A percentile compares a stretch with the other conserved stretches of the same genome.
Conservation (phyloP, 1,139 yeast species). For the Saccharomyces hybrid region DNA sequence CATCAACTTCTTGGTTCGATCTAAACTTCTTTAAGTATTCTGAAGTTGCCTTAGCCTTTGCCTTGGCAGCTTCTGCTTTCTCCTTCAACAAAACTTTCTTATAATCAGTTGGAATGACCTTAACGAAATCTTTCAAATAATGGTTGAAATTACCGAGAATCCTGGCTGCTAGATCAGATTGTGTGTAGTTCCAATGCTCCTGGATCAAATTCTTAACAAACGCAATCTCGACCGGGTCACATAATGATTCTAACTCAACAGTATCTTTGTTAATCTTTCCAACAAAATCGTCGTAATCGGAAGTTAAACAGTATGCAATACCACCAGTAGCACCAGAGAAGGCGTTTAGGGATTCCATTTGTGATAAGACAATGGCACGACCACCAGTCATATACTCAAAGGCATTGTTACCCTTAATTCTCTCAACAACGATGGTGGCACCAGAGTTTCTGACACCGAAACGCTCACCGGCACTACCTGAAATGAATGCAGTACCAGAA, state of each 20-base stretch:
- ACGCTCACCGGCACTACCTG: slow-evolving; percentile 98
- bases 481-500: slow-evolving; percentile 84
- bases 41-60: slow-evolving; percentile 50
- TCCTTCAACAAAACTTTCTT: slow-evolving; percentile 82
- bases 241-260: slow-evolving; percentile 68
- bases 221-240: slow-evolving; percentile 89
- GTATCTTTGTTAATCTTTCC: slow-evolving; percentile 75
- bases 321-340: slow-evolving; percentile 99
- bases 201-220: slow-evolving; percentile 89
- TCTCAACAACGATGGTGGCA: slow-evolving; percentile 93
- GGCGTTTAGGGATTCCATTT: slow-evolving; percentile 92
- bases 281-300: slow-evolving; percentile 78
- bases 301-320: slow-evolving; percentile 91
- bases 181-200: slow-evolving; percentile 92
- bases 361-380: slow-evolving; percentile 85
- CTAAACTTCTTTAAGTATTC: slow-evolving; percentile 43
- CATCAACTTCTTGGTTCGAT: slow-evolving; percentile 65
- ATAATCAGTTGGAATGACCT: slow-evolving; percentile 88
- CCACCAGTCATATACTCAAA: slow-evolving; percentile 99
- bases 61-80: slow-evolving; percentile 46
- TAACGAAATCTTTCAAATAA: slow-evolving; percentile 80
- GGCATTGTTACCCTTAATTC: slow-evolving; percentile 92
- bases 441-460: slow-evolving; percentile 98
- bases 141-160: slow-evolving; percentile 82
- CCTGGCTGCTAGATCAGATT: slow-evolving; percentile 81